These are phyloP conservation scores for Trichophyton simii DNA, from an alignment of 2,329 filamentous ascomycete species.

Conservation along the genomic window DNA sequence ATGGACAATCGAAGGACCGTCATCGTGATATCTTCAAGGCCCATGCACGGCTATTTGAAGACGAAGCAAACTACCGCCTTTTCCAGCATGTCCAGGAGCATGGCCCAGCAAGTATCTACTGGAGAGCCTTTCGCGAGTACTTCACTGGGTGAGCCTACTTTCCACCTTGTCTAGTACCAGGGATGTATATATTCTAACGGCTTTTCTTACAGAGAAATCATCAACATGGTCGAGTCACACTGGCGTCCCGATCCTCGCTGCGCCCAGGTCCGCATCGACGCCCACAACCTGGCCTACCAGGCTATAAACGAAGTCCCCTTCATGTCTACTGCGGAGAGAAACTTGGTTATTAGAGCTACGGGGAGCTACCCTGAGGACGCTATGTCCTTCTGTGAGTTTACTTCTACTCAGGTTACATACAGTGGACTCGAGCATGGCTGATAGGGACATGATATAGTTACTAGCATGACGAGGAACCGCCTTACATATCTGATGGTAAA, in stretches of 20 bases:
- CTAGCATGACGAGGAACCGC: constrained; percentile 15
- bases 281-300: constrained; percentile 17
- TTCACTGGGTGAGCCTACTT: constrained; percentile 18
- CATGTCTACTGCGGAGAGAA: constrained; percentile 16
- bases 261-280: constrained; percentile 10
- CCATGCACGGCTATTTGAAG: constrained; percentile 7
- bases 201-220: constrained; percentile 3
- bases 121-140: constrained; percentile 19
- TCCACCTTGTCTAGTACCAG: background rate
- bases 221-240: constrained; percentile 13
- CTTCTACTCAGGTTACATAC: background rate
- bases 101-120: constrained; percentile 17
- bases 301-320: constrained; percentile 15
- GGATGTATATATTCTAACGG: background rate
- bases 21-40: background rate
- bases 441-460: constrained; percentile 12
- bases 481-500: constrained; percentile 17
- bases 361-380: constrained; percentile 16
- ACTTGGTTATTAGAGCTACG: constrained; percentile 13
- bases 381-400: constrained; percentile 18
- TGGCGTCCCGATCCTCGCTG: constrained; percentile 16
- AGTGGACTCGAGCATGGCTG: background rate
- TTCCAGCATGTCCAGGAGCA: constrained; percentile 13
- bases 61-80: constrained; percentile 17
- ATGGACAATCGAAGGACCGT: background rate